phyloP scores from a whole-genome alignment of 306 rosid species.

The Arachis hypogaea region DNA sequence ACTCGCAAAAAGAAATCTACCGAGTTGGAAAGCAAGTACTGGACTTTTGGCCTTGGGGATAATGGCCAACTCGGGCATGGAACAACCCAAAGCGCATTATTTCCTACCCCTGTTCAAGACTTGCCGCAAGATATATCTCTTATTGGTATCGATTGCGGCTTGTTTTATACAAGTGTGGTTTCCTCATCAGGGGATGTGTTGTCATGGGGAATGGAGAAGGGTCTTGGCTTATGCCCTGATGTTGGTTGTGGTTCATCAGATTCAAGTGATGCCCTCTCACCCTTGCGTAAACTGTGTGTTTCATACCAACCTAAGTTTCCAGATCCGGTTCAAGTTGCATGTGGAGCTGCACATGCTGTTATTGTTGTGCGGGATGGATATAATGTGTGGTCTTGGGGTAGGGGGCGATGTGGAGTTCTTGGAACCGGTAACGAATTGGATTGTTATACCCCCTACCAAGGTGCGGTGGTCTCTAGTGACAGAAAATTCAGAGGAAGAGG shows the following conservation, averaged over 20 bases:
- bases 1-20: conserved; percentile 54
- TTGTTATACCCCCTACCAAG: conserved; percentile 54
- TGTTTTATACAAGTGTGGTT: no score
- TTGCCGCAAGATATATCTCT: conserved; percentile 39
- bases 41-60: conserved; percentile 91
- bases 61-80: conserved; percentile 97
- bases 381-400: conserved; percentile 91
- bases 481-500: conserved; percentile 63
- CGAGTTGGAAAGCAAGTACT: conserved; percentile 62
- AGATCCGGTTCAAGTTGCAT: conserved; percentile 68
- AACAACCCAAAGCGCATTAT: conserved; percentile 55
- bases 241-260: conserved; percentile 60
- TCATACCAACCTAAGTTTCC: conserved; percentile 53
- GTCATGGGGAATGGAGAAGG: no score
- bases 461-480: conserved; percentile 70
- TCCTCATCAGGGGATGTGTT: no score
- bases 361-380: conserved; percentile 65
- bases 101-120: conserved; percentile 66
- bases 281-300: conserved; percentile 49
- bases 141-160: no score
- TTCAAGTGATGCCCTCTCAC: conserved; percentile 77
- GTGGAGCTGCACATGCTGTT: conserved; percentile 95
- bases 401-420: conserved; percentile 91
- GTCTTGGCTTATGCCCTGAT: conserved; percentile 9
- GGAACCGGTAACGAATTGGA: conserved; percentile 70